Percentiles rank a stretch among this genome's conserved stretches.
Evolutionary conservation across 768 basidiomycete species (phyloP).

Genomic region (Leccinum barrowsii): DNA sequence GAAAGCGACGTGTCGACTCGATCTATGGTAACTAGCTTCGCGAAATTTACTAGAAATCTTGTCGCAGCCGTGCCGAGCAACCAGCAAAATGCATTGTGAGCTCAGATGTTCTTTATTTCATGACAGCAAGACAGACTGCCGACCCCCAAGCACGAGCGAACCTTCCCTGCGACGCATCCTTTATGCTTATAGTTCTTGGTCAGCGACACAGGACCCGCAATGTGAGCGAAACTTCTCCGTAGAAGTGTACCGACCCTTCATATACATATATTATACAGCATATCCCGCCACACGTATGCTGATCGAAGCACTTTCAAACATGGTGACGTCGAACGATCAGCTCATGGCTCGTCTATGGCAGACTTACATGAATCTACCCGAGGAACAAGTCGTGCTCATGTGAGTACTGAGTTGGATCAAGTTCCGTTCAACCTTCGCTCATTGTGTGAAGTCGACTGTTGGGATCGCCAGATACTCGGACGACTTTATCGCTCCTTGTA

Average conservation of each 20-base stretch:
- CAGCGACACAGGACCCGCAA: slow-evolving; percentile 55
- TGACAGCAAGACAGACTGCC: slow-evolving; percentile 2
- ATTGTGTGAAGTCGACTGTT: slow-evolving; percentile 48
- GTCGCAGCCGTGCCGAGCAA: slow-evolving; percentile 73
- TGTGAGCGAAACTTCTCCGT: slow-evolving; percentile 39
- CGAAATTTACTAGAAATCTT: slow-evolving; percentile 80
- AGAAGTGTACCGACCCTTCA: not conserved
- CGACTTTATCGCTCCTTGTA: slow-evolving; percentile 59
- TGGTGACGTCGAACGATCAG: slow-evolving; percentile 68
- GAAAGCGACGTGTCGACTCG: slow-evolving; percentile 35
- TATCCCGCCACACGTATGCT: slow-evolving; percentile 61
- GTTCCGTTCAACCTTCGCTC: not conserved
- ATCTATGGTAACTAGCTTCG: slow-evolving; percentile 48
- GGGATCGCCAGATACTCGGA: slow-evolving; percentile 59
- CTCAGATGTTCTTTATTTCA: slow-evolving; percentile 1
- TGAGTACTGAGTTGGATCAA: slow-evolving; percentile 35
- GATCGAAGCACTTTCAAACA: slow-evolving; percentile 78
- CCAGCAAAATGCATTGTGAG: slow-evolving; percentile 74
- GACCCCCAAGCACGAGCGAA: slow-evolving; percentile 60
- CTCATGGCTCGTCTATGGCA: slow-evolving; percentile 61
- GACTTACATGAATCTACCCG: slow-evolving; percentile 60
- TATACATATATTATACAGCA: slow-evolving; percentile 39
- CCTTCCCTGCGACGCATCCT: slow-evolving; percentile 63
- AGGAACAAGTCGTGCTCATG: slow-evolving; percentile 75
- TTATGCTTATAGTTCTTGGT: slow-evolving; percentile 75